Conservation (phyloP, 1,284 basidiomycete genomes). For the Boletellus deceptivus region DNA sequence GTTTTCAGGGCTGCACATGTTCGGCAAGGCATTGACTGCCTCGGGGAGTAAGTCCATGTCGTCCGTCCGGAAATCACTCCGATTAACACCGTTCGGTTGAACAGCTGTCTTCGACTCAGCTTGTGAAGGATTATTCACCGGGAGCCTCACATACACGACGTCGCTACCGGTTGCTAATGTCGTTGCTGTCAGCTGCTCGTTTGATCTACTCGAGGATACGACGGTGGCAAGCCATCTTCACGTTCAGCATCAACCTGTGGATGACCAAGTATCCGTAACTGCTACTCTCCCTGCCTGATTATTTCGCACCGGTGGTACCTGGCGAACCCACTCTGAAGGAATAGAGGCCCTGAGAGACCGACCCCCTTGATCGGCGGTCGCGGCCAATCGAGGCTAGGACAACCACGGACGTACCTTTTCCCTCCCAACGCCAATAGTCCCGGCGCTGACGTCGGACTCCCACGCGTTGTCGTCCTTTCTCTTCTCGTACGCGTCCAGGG, state of each 20-base stretch:
- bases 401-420: not conserved
- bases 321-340: not conserved
- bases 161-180: slow-evolving; percentile 75
- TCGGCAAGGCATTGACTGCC: slow-evolving; percentile 70
- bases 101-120: slow-evolving; percentile 74
- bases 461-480: slow-evolving; percentile 70
- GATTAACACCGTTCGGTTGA: not conserved
- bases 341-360: slow-evolving; percentile 23
- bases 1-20: slow-evolving; percentile 66
- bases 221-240: slow-evolving; percentile 27
- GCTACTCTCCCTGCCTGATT: slow-evolving; percentile 25
- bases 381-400: not conserved
- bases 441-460: slow-evolving; percentile 75
- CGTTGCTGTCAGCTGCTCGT: slow-evolving; percentile 71
- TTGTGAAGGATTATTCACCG: slow-evolving; percentile 85
- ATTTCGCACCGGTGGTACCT: slow-evolving; percentile 12
- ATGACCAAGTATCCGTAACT: slow-evolving; percentile 18
- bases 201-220: slow-evolving; percentile 63
- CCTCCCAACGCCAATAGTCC: slow-evolving; percentile 72
- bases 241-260: not conserved
- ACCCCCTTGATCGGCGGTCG: not conserved
- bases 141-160: slow-evolving; percentile 89
- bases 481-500: slow-evolving; percentile 31
- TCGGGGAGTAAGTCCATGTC: slow-evolving; percentile 60
- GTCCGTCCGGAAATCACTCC: too few species aligned